Evolutionary conservation across 1,139 yeast genomes (phyloP).

Genomic region (Trichomonascaceae sp.): DNA sequence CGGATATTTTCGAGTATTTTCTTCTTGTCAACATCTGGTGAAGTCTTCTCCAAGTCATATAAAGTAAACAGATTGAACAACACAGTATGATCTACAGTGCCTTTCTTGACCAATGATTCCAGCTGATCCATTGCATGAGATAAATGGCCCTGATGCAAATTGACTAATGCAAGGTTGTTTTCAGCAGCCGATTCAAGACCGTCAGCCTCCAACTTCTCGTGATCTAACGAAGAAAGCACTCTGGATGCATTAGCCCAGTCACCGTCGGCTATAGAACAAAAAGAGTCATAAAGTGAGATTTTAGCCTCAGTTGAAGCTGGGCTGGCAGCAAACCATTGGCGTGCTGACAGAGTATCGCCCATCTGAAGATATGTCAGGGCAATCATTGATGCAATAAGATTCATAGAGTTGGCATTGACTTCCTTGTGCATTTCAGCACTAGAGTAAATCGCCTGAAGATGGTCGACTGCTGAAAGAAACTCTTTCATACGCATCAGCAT

Average conservation of each 20-base stretch:
- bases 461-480: slow-evolving; percentile 29
- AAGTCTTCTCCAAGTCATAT: slow-evolving; percentile 26
- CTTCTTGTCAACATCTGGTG: slow-evolving; percentile 11
- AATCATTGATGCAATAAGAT: slow-evolving; percentile 18
- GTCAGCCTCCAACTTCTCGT: slow-evolving; percentile 2
- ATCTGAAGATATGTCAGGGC: slow-evolving; percentile 25
- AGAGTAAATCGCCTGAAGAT: slow-evolving; percentile 23
- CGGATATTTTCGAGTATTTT: slow-evolving; percentile 4
- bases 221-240: slow-evolving; percentile 10
- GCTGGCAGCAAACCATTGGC: slow-evolving; percentile 25
- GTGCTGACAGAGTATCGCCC: slow-evolving; percentile 28
- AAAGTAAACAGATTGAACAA: slow-evolving; percentile 26
- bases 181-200: slow-evolving; percentile 2
- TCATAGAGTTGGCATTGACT: slow-evolving; percentile 13
- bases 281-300: slow-evolving; percentile 14
- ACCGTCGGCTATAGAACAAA: slow-evolving; percentile 27
- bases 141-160: slow-evolving; percentile 37
- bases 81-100: slow-evolving; percentile 19
- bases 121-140: slow-evolving; percentile 39
- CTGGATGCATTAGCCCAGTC: slow-evolving; percentile 24
- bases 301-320: slow-evolving; percentile 10
- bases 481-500: slow-evolving; percentile 31
- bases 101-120: slow-evolving; percentile 22
- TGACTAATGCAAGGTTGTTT: slow-evolving; percentile 24
- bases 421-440: slow-evolving; percentile 12